Evolutionary conservation across 805 yeast species (phyloP).

Genomic region (Cyberlindnera bimundalis): DNA sequence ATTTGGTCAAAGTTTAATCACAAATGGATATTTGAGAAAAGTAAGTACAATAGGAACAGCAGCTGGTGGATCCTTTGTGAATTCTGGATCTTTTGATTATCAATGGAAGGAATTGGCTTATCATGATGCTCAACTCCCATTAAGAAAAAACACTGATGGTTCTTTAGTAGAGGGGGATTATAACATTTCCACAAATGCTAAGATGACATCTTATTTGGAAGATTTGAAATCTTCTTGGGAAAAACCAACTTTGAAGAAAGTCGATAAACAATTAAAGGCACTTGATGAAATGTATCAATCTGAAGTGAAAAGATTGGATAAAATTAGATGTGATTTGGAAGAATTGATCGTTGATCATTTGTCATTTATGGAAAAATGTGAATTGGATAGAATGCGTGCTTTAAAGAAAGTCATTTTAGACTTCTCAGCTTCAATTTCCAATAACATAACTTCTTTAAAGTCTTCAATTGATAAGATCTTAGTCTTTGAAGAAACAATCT

Average conservation of each 20-base stretch:
- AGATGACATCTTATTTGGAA: slow-evolving; percentile 20
- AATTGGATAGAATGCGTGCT: slow-evolving; percentile 71
- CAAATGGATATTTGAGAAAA: slow-evolving; percentile 53
- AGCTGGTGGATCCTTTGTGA: slow-evolving; percentile 71
- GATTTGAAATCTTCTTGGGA: slow-evolving; percentile 36
- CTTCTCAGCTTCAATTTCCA: slow-evolving; percentile 63
- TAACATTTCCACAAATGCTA: slow-evolving; percentile 20
- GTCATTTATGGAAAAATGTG: slow-evolving; percentile 78
- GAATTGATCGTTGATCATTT: slow-evolving; percentile 69
- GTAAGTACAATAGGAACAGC: slow-evolving; percentile 58
- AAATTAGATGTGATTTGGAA: slow-evolving; percentile 67
- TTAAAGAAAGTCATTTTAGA: slow-evolving; percentile 73
- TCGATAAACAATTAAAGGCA: slow-evolving; percentile 53
- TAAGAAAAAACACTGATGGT: slow-evolving; percentile 11
- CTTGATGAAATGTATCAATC: slow-evolving; percentile 56
- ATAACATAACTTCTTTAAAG: slow-evolving; percentile 55
- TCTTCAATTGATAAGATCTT: slow-evolving; percentile 57
- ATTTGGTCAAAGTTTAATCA: slow-evolving; percentile 70
- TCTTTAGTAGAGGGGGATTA: slow-evolving; percentile 29
- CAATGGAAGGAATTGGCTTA: slow-evolving; percentile 79
- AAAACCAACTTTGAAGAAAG: slow-evolving; percentile 47
- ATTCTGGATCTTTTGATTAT: slow-evolving; percentile 67
- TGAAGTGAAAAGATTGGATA: slow-evolving; percentile 58
- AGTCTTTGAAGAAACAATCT: slow-evolving; percentile 65
- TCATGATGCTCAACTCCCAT: slow-evolving; percentile 42